These are phyloP conservation scores for Cryphonectria nitschkei DNA, from an alignment of 2,329 filamentous ascomycete species.

Conservation along the genomic window DNA sequence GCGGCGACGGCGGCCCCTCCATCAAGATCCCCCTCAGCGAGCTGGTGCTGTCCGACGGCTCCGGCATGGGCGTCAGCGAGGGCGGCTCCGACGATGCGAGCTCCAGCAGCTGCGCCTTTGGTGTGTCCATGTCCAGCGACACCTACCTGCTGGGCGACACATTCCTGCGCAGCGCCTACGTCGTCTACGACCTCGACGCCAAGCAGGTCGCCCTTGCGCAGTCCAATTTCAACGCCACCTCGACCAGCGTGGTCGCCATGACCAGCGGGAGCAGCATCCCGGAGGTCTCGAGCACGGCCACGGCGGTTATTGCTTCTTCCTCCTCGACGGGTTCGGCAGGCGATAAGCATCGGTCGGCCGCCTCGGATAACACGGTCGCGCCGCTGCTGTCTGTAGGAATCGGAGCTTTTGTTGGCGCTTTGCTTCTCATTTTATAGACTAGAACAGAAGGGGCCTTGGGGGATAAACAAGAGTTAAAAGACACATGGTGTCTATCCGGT, in stretches of 20 bases:
- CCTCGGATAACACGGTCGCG: neutral
- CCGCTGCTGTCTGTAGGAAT: constrained; percentile 4
- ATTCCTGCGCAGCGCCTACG: constrained; percentile 54
- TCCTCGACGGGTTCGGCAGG: neutral
- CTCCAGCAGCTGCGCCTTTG: constrained; percentile 14
- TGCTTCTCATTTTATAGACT: constrained; percentile 4
- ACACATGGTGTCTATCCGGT: neutral
- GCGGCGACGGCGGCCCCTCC: constrained; percentile 43
- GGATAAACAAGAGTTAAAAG: neutral
- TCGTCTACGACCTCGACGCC: constrained; percentile 58
- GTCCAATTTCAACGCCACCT: constrained; percentile 52
- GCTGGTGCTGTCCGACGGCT: constrained; percentile 46
- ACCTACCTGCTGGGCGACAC: constrained; percentile 50
- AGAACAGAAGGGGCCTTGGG: too few species aligned
- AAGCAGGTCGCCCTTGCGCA: constrained; percentile 56
- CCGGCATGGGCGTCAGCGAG: constrained; percentile 36
- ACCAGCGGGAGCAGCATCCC: constrained; percentile 15
- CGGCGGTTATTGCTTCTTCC: neutral
- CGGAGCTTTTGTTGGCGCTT: neutral
- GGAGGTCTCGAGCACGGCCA: constrained; percentile 17
- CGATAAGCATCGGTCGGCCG: constrained; percentile 8
- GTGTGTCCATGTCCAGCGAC: constrained; percentile 25
- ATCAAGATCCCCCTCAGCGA: constrained; percentile 41
- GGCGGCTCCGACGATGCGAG: constrained; percentile 29
- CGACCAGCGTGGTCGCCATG: constrained; percentile 41